A percentile compares a stretch with the other conserved stretches of the same genome.
phyloP scores from a whole-genome alignment of 345 rosid species.

The Eucalyptus rudis region DNA sequence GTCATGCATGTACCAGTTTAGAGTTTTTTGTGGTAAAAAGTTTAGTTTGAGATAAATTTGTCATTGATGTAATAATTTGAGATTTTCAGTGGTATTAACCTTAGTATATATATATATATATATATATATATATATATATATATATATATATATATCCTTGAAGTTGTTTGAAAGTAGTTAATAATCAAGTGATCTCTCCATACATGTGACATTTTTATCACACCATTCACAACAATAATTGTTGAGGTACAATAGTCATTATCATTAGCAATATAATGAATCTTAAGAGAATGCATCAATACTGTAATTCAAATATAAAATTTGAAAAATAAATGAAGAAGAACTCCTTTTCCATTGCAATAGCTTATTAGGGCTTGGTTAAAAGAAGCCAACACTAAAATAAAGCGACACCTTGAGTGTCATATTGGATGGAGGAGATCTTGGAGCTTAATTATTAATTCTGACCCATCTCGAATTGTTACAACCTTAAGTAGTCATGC shows the following conservation, averaged over 20 bases:
- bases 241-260: neutral
- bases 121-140: no score
- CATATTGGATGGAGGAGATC: neutral
- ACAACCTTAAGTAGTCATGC: neutral
- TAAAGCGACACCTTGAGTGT: neutral
- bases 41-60: neutral
- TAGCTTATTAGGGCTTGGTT: neutral
- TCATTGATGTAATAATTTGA: neutral
- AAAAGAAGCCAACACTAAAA: neutral
- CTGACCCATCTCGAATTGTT: neutral
- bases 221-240: neutral
- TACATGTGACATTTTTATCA: neutral
- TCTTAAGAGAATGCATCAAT: neutral
- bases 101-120: no score
- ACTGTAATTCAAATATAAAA: no score
- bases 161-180: neutral
- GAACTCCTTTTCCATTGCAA: neutral
- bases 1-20: rapidly evolving
- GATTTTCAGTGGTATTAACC: no score
- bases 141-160: no score
- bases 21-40: no score
- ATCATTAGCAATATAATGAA: no score
- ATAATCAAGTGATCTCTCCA: neutral
- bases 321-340: no score
- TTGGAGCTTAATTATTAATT: neutral